These are phyloP conservation scores for Talaromyces sp. DNA, from an alignment of 2,329 filamentous ascomycete species.

Conservation along the genomic window DNA sequence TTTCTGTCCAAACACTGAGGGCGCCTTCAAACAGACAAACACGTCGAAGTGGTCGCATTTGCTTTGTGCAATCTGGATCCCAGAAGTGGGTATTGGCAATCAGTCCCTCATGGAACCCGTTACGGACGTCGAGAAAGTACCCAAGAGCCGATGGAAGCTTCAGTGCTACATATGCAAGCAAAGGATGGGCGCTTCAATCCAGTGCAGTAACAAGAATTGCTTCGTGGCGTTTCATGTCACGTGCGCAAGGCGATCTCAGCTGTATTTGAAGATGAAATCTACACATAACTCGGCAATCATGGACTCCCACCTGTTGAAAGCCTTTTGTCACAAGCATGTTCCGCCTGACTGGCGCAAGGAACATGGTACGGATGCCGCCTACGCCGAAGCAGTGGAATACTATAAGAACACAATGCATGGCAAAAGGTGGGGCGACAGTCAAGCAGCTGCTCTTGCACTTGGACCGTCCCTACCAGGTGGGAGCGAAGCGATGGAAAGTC, in stretches of 20 bases:
- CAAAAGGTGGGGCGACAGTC: conserved; percentile 87
- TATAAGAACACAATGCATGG: conserved; percentile 89
- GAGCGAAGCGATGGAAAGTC: conserved; percentile 49
- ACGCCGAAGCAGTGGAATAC: conserved; percentile 78
- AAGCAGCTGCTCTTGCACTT: conserved; percentile 75
- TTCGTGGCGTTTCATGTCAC: conserved; percentile 98
- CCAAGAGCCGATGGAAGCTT: conserved; percentile 88
- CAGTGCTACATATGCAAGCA: conserved; percentile 96
- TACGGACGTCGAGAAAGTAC: conserved; percentile 96
- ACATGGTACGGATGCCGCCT: conserved; percentile 76
- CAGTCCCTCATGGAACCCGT: conserved; percentile 98
- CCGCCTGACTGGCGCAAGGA: conserved; percentile 84
- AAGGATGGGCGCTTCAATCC: conserved; percentile 96
- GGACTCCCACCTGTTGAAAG: conserved; percentile 81
- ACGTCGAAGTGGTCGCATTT: conserved; percentile 96
- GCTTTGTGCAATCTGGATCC: conserved; percentile 97
- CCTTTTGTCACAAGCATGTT: conserved; percentile 94
- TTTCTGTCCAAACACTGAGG: conserved; percentile 96
- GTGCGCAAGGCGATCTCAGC: conserved; percentile 79
- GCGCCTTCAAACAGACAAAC: conserved; percentile 97
- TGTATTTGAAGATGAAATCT: conserved; percentile 97
- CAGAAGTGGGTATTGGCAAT: conserved; percentile 92
- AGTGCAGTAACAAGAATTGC: conserved; percentile 96
- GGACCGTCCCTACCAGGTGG: conserved; percentile 66
- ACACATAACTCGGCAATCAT: conserved; percentile 74